Evolutionary conservation across 306 rosid genomes (phyloP).

Genomic region (Oxytropis ochrocephala): DNA sequence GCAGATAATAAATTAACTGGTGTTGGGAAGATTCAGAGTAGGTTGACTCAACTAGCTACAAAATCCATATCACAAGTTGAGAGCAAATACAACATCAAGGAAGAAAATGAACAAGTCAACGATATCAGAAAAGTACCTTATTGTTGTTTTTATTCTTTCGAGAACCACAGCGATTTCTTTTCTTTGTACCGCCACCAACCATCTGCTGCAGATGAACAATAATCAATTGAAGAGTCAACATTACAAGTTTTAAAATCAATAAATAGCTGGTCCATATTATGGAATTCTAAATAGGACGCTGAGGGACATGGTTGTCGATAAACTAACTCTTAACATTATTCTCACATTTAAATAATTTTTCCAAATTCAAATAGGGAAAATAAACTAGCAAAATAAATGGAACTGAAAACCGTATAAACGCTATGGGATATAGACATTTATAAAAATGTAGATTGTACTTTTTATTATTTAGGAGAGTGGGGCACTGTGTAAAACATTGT

Average conservation of each 20-base stretch:
- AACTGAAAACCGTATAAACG: background rate
- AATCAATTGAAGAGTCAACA: conserved; percentile 5
- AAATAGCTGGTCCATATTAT: background rate
- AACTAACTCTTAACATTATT: background rate
- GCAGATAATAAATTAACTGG: conserved; percentile 1
- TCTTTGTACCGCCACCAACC: conserved; percentile 26
- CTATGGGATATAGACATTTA: background rate
- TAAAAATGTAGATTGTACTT: background rate
- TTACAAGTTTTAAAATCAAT: background rate
- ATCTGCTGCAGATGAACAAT: conserved; percentile 36
- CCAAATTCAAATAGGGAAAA: background rate
- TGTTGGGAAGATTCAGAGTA: background rate
- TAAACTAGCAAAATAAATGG: background rate
- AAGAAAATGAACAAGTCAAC: background rate
- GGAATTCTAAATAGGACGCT: background rate
- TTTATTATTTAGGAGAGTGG: background rate
- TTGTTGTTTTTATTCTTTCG: conserved; percentile 49
- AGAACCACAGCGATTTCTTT: conserved; percentile 39
- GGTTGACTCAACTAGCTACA: background rate
- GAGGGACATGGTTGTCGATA: background rate
- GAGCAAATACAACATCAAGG: background rate
- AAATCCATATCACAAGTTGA: background rate
- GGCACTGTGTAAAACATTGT: background rate
- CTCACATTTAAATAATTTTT: background rate
- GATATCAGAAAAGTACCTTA: conserved; percentile 43